Conservation (phyloP, 805 yeast genomes). For the Starmerella bombi region DNA sequence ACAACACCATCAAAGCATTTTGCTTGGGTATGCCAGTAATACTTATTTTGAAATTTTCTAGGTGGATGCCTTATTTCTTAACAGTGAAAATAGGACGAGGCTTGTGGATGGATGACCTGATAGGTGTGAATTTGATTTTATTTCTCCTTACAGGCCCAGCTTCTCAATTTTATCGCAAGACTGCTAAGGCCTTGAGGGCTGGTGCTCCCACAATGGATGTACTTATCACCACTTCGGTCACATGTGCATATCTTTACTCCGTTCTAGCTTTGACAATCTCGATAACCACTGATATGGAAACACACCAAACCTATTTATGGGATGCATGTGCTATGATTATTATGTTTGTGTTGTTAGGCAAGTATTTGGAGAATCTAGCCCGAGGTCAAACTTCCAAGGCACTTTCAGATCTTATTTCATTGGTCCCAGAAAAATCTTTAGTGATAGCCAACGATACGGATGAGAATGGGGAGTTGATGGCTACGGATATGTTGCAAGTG, state of each 20-base stretch:
- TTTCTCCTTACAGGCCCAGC: conserved; percentile 62
- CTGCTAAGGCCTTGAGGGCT: conserved; percentile 52
- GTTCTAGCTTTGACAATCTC: conserved; percentile 42
- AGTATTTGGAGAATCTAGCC: conserved; percentile 81
- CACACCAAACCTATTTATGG: conserved; percentile 36
- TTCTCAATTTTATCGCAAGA: conserved; percentile 47
- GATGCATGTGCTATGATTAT: conserved; percentile 81
- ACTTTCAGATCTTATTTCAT: conserved; percentile 60
- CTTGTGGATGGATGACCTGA: conserved; percentile 45
- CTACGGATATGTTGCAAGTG: conserved; percentile 63
- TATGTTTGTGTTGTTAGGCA: conserved; percentile 75
- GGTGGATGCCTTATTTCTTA: conserved; percentile 26
- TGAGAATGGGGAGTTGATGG: conserved; percentile 31
- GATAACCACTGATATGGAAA: conserved; percentile 25
- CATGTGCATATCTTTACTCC: conserved; percentile 66
- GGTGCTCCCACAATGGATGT: conserved; percentile 86
- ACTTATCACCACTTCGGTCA: conserved; percentile 67
- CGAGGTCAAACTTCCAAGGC: conserved; percentile 90
- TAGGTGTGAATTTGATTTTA: conserved; percentile 45
- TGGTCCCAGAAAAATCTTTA: conserved; percentile 68
- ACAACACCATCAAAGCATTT: conserved; percentile 40
- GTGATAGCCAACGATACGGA: conserved; percentile 25
- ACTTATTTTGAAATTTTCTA: conserved; percentile 33
- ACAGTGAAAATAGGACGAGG: conserved; percentile 41
- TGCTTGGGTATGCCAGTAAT: conserved; percentile 49